Conservation (phyloP, 176 grass and related monocot genomes). For the Cenchrus americanus region DNA sequence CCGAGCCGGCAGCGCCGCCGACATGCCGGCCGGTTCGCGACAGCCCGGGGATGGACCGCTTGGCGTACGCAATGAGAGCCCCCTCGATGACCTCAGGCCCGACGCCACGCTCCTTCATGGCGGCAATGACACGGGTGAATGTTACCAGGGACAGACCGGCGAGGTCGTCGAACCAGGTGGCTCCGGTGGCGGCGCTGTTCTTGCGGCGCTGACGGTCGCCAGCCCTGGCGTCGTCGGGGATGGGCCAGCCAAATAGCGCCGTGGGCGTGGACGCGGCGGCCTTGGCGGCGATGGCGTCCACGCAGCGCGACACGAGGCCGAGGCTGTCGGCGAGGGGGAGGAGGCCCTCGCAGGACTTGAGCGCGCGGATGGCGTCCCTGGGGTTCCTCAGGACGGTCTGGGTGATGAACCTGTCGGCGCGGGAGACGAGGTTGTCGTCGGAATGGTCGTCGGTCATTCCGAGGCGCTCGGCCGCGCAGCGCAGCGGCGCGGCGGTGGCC, state of each 20-base stretch:
- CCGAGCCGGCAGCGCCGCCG: background rate
- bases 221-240: slow-evolving; percentile 45
- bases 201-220: slow-evolving; percentile 51
- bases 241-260: slow-evolving; percentile 87
- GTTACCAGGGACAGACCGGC: slow-evolving; percentile 62
- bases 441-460: slow-evolving; percentile 86
- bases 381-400: slow-evolving; percentile 73
- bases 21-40: slow-evolving; percentile 67
- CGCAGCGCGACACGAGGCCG: slow-evolving; percentile 69
- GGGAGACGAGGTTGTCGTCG: slow-evolving; percentile 82
- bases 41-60: slow-evolving; percentile 84
- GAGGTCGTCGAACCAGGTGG: slow-evolving; percentile 86
- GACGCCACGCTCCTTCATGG: slow-evolving; percentile 76
- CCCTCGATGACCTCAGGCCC: slow-evolving; percentile 79
- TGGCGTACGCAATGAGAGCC: slow-evolving; percentile 85
- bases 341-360: slow-evolving; percentile 83
- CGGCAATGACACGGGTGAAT: slow-evolving; percentile 78
- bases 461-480: slow-evolving; percentile 86
- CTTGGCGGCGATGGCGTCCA: slow-evolving; percentile 72
- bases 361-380: slow-evolving; percentile 73
- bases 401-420: slow-evolving; percentile 71
- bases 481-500: slow-evolving; percentile 65
- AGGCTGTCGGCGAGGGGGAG: slow-evolving; percentile 74
- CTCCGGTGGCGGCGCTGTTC: slow-evolving; percentile 31
- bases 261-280: slow-evolving; percentile 68